These are phyloP conservation scores for Penicillium soppii DNA, from an alignment of 495 filamentous ascomycete species.

Conservation along the genomic window DNA sequence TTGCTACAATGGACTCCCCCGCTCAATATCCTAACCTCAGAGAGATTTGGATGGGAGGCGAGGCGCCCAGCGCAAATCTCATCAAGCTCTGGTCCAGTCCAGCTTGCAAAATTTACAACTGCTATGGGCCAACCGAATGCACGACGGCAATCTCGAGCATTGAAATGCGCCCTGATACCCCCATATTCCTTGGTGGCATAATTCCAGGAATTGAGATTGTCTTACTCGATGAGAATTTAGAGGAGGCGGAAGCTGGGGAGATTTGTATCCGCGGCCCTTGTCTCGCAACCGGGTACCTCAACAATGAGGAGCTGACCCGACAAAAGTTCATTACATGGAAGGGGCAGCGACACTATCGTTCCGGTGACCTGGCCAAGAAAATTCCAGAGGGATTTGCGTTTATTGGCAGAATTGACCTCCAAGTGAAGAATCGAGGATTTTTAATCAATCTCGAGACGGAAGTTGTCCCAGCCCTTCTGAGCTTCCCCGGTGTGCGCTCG, in stretches of 20 bases:
- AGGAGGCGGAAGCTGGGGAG: constrained; percentile 20
- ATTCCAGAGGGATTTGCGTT: constrained; percentile 10
- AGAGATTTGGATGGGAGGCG: constrained; percentile 24
- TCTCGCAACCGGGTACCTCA: constrained; percentile 20
- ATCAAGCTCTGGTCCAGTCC: constrained; percentile 17
- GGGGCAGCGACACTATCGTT: constrained; percentile 17
- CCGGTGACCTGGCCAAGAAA: constrained; percentile 16
- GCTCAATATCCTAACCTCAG: constrained; percentile 7
- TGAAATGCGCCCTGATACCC: constrained; percentile 8
- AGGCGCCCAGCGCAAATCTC: constrained; percentile 11
- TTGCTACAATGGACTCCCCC: constrained; percentile 3
- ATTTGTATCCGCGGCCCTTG: constrained; percentile 20
- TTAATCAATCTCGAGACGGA: constrained; percentile 21
- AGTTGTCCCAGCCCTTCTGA: neutral
- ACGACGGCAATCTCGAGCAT: constrained; percentile 18
- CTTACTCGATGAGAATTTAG: neutral
- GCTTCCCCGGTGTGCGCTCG: neutral
- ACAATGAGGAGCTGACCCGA: constrained; percentile 14
- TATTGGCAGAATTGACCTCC: constrained; percentile 12
- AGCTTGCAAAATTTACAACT: constrained; percentile 16
- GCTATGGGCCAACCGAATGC: constrained; percentile 28
- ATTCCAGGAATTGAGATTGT: neutral
- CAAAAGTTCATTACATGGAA: constrained; percentile 19
- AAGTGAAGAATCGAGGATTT: constrained; percentile 28
- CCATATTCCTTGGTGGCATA: neutral